Base-by-base conservation (phyloP, 176 grass and related monocot species). In the Aechmea fasciata region DNA sequence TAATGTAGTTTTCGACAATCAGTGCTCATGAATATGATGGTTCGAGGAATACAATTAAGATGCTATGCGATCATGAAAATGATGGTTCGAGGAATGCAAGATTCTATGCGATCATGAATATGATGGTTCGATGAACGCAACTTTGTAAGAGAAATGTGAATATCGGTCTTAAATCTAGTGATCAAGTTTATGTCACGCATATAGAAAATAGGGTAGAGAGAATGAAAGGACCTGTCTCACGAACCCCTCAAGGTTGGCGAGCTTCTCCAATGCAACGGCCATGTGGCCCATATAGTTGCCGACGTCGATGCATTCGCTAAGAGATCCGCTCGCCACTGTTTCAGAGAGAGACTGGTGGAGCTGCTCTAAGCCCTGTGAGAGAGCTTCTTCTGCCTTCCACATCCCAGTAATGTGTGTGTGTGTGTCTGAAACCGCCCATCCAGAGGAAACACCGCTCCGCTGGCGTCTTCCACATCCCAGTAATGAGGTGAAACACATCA, bases 311-410 rank as follows among this genome's bases (percentile, higher is more conserved):
- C 78, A 75, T 13, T 84, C 83, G 6, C 69, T 69, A 53, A 89
- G 55, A 50, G 81, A 80, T 11, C 81, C 88, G n/a, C 72, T 66
- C 33, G 85, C 75, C 28, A 96, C 81, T 0, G 85, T 91, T 11
- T 82, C 75, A 51, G 85, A 72, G 23, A 96, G 76, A 12, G 92
- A 91, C 41, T 84, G 88, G 67, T 91, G 80, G 69, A 96, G 82
- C 63, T 88, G 85, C 49, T 96, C 92, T 19, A 91, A 78, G 23
- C 93, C 93, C 75, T 96, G 93, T 2, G 86, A 87, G 15, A 96
- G 89, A 64, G 93, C 88, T 80, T 96, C 93, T 77, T 96, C 93
- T 50, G 93, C 89, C 78, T n/a, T n/a, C n/a, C n/a, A n/a, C n/a
- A n/a, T n/a, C n/a, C n/a, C n/a, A n/a, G n/a, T n/a, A n/a, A n/a